Conservation (phyloP, 768 basidiomycete species). For the Tulasnella calospora region DNA sequence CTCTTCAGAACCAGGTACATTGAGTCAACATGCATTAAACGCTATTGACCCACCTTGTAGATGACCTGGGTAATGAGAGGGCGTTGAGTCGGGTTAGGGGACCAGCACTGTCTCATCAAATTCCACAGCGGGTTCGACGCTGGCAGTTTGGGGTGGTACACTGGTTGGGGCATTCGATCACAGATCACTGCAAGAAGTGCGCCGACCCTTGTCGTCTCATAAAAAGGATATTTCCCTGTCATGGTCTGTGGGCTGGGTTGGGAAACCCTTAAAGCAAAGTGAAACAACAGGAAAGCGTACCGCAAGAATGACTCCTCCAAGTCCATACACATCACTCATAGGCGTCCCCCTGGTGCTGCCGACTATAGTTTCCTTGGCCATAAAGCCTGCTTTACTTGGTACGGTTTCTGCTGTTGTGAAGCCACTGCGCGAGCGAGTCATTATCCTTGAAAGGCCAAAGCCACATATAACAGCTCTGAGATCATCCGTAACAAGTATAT, state of each 20-base stretch:
- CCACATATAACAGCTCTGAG: background rate
- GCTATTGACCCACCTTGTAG: background rate
- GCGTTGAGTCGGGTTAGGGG: background rate
- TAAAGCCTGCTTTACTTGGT: background rate
- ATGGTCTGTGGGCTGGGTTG: background rate
- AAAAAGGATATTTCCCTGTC: slow-evolving; percentile 4
- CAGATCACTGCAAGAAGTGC: background rate
- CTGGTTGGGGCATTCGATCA: background rate
- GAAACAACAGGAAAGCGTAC: no score
- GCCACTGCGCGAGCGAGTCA: background rate
- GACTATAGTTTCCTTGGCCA: background rate
- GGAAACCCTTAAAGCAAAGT: no score
- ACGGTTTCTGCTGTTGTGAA: background rate
- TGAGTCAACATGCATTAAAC: background rate
- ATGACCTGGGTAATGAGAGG: background rate
- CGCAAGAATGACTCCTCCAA: background rate
- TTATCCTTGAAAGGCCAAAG: background rate
- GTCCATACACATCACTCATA: background rate
- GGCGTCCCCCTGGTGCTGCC: background rate
- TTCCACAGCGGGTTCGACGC: background rate
- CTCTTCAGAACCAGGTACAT: no score
- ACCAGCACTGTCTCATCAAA: slow-evolving; percentile 14
- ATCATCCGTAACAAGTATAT: background rate
- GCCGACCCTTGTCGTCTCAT: no score
- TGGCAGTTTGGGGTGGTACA: background rate